phyloP scores from a whole-genome alignment of 2,329 filamentous ascomycete species.

The Paracoccidioides brasiliensis region DNA sequence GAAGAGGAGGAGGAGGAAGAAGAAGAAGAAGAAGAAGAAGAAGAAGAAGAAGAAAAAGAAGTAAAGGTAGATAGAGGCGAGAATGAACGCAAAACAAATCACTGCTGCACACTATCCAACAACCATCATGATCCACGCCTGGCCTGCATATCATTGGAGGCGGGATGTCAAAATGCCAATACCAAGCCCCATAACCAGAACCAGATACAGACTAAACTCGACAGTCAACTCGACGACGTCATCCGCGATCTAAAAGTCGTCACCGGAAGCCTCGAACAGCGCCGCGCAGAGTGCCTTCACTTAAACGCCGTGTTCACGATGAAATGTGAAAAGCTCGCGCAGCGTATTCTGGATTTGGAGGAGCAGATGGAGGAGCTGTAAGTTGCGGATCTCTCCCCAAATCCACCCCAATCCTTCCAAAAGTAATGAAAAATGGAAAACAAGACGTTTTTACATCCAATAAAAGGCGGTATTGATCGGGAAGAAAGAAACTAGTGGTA shows the following conservation, averaged over 20 bases:
- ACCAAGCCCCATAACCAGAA: background rate
- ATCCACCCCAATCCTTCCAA: background rate
- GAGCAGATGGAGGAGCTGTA: slow-evolving; percentile 46
- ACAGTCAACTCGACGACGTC: background rate
- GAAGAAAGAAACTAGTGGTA: background rate
- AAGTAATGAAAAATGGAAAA: background rate
- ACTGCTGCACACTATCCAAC: background rate
- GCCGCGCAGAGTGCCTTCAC: slow-evolving; percentile 34
- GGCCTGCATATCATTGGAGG: background rate
- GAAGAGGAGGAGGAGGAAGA: background rate
- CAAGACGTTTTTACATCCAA: too few species aligned
- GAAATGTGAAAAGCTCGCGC: slow-evolving; percentile 44
- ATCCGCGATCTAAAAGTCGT: slow-evolving; percentile 7
- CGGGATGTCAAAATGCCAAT: background rate
- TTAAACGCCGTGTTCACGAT: slow-evolving; percentile 49
- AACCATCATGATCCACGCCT: background rate
- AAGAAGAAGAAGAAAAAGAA: background rate
- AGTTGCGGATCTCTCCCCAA: slow-evolving; percentile 9
- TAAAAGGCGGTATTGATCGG: too few species aligned
- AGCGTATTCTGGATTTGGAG: slow-evolving; percentile 49
- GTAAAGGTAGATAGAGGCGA: background rate
- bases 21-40: background rate
- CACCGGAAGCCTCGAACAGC: slow-evolving; percentile 16
- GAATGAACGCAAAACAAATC: background rate
- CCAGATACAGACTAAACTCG: background rate